These are phyloP conservation scores for Cercophora newfieldiana DNA, from an alignment of 495 filamentous ascomycete genomes.

Conservation along the genomic window DNA sequence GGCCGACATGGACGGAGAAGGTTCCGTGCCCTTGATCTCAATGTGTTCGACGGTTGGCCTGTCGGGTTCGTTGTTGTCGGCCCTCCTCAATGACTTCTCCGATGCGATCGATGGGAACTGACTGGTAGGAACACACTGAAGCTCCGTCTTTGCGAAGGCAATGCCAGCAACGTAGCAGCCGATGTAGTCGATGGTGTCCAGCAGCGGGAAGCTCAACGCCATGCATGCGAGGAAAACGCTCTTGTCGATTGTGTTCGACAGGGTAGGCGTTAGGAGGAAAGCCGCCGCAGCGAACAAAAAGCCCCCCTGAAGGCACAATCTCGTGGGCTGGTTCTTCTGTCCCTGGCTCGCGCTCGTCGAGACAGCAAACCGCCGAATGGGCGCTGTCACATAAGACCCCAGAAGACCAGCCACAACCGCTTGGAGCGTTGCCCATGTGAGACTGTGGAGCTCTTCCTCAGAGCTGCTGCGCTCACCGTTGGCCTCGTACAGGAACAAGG, in stretches of 20 bases:
- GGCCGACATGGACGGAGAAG: neutral
- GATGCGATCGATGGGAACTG: neutral
- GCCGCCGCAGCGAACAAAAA: conserved; percentile 16
- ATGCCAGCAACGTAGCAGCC: conserved; percentile 13
- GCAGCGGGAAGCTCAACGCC: conserved; percentile 19
- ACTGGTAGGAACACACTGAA: neutral
- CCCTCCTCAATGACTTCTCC: neutral
- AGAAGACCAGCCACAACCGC: conserved; percentile 17
- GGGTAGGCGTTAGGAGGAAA: conserved; percentile 20
- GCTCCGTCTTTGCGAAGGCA: neutral
- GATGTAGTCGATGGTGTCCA: conserved; percentile 14
- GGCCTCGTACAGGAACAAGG: conserved; percentile 20
- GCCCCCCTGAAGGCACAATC: conserved; percentile 18
- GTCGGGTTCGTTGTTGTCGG: neutral
- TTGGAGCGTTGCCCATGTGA: conserved; percentile 21
- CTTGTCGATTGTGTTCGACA: conserved; percentile 14
- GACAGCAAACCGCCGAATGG: neutral
- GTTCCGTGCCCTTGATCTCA: neutral
- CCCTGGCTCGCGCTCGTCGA: neutral
- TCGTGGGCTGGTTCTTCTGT: neutral
- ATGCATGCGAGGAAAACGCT: conserved; percentile 16
- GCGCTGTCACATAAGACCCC: conserved; percentile 14
- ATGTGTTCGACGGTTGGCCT: neutral
- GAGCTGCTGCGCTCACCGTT: conserved; percentile 5
- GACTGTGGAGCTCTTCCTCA: conserved; percentile 19